Evolutionary conservation across 116 monocot genomes (phyloP).

Genomic region (Zostera marina): DNA sequence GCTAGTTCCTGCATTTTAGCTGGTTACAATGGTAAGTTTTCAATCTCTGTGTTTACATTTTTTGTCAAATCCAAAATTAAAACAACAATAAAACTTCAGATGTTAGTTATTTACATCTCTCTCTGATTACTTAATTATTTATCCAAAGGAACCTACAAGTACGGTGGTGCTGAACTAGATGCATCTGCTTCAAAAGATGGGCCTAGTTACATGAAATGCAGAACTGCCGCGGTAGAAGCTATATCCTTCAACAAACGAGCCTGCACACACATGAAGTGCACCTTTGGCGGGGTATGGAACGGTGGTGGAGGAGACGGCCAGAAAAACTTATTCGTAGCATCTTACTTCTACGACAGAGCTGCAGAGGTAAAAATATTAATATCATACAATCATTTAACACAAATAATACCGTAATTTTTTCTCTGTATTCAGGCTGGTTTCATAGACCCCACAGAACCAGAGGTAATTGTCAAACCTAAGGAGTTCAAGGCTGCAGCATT

Average conservation of each 20-base stretch:
- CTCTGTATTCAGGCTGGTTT: slow-evolving; percentile 46
- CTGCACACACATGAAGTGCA: slow-evolving; percentile 80
- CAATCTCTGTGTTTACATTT: background rate
- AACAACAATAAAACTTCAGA: background rate
- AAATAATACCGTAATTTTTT: no score
- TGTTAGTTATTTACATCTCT: background rate
- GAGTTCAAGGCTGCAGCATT: slow-evolving; percentile 36
- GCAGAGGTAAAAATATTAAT: slow-evolving; percentile 31
- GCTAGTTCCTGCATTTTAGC: slow-evolving; percentile 55
- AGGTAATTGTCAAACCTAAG: slow-evolving; percentile 31
- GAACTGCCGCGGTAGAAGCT: slow-evolving; percentile 38
- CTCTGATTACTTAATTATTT: background rate
- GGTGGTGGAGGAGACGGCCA: slow-evolving; percentile 91
- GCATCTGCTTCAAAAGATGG: slow-evolving; percentile 45
- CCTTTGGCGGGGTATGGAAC: slow-evolving; percentile 89
- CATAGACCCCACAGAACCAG: slow-evolving; percentile 12
- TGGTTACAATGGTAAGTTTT: slow-evolving; percentile 49
- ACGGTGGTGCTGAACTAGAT: slow-evolving; percentile 31
- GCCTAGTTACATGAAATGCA: slow-evolving; percentile 49
- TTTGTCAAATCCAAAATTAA: no score
- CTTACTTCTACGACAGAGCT: slow-evolving; percentile 93
- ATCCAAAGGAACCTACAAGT: slow-evolving; percentile 42
- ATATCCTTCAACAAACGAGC: slow-evolving; percentile 57
- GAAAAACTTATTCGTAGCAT: slow-evolving; percentile 70
- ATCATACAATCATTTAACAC: no score